A percentile compares a stretch with the other conserved stretches of the same genome.
Evolutionary conservation across 495 filamentous ascomycete genomes (phyloP).

Genomic region (Cercophora samala): DNA sequence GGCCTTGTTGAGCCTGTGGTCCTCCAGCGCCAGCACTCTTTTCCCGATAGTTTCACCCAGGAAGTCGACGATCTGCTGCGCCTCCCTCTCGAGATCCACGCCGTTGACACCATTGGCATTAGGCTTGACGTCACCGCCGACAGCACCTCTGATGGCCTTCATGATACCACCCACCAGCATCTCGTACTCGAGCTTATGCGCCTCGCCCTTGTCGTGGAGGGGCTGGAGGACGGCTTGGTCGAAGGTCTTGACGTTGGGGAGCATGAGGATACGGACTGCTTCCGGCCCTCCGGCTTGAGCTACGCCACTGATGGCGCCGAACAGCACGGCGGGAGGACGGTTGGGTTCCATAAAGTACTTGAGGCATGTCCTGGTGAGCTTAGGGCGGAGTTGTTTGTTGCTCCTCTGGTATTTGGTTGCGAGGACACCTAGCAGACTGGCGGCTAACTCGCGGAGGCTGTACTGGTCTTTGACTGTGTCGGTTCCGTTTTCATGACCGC

Average conservation of each 20-base stretch:
- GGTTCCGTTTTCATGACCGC: constrained; percentile 44
- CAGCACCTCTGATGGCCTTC: constrained; percentile 51
- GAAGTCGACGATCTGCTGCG: constrained; percentile 50
- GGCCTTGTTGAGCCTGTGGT: constrained; percentile 47
- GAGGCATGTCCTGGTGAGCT: constrained; percentile 85
- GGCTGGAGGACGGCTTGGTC: constrained; percentile 64
- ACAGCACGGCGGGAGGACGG: constrained; percentile 75
- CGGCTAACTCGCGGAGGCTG: constrained; percentile 76
- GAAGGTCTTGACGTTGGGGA: constrained; percentile 77
- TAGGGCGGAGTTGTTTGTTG: constrained; percentile 74
- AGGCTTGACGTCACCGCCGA: constrained; percentile 2
- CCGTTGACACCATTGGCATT: constrained; percentile 30
- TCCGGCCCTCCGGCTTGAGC: constrained; percentile 71
- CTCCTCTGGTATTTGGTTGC: constrained; percentile 69
- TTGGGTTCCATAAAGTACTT: constrained; percentile 84
- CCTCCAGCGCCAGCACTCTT: constrained; percentile 51
- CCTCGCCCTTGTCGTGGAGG: constrained; percentile 54
- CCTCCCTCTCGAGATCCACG: constrained; percentile 40
- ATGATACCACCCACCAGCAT: constrained; percentile 60
- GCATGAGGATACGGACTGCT: constrained; percentile 70
- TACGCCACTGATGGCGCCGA: constrained; percentile 79
- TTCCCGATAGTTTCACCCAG: constrained; percentile 60
- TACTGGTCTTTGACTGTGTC: constrained; percentile 60
- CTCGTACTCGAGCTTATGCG: constrained; percentile 56
- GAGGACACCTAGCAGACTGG: constrained; percentile 70